Evolutionary conservation across 208 protist genomes (phyloP), one percentile per base, ranked within the genome.

Genomic region (Trypanosomatidae sp.): DNA sequence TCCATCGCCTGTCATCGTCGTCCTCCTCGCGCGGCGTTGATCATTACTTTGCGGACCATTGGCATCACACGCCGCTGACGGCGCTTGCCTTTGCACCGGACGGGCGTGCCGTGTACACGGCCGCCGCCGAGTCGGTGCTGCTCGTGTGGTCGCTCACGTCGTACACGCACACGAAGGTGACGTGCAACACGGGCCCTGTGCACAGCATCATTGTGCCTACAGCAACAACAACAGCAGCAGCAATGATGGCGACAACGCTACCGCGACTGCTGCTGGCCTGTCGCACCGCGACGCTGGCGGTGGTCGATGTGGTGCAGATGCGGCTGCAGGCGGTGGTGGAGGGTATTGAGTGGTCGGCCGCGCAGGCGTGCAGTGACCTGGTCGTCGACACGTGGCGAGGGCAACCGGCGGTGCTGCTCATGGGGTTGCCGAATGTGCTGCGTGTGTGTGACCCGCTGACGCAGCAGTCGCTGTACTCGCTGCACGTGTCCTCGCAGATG

Each of bases 31-130:
- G n/a, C n/a, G n/a, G n/a, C n/a, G n/a, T n/a, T n/a, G n/a, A n/a
- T n/a, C 74, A 92, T 56, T 71, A 63, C 56, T 92, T 92, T 56
- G 60, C 82, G 4, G 82, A 92, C 45, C 82, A 92, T 56, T 92
- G 82, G 82, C 82, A 92, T 58, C 82, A 92, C 66, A 91, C 82
- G 8, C 67, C 82, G 18, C 60, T 91, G 24, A 66, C 61, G 3
- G 82, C 71, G 21, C 48, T 91, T 6, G 33, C 52, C 40, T 91
- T 91, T 30, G 71, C 77, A 2, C 51, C 76, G 23, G 82, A 91
- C 42, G 77, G 82, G 38, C 65, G 62, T 19, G 49, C 82, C n/a
- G 66, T 91, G 11, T 78, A 70, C 56, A 85, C 77, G 0, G 82
- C 73, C 5, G 82, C 66, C 2, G 49, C 56, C 4, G 82, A 91